Evolutionary conservation across 75 land plant species (phyloP), one percentile per base, ranked within the genome.

Genomic region (Adiantum capillusveneris): DNA sequence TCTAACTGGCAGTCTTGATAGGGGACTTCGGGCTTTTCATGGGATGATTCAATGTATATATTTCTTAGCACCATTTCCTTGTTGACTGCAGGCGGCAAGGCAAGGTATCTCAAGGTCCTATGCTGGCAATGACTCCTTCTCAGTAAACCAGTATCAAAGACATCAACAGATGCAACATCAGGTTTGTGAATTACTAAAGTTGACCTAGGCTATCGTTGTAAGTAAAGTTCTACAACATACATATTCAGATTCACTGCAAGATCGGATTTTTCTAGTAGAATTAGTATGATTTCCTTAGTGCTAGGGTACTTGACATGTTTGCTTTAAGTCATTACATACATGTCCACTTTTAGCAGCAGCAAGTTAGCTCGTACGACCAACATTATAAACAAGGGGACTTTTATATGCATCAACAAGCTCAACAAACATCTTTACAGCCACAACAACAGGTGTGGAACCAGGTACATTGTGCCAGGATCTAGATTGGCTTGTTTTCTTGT

Each of bases 391-490:
- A 34, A 30, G 39, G 30, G 2, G 12, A 30, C 16, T 29, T 19
- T 2, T 20, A 41, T 21, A 14, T 22, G 16, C 37, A 34, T 36
- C 59, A 58, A 25, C 44, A 58, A 34, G 1, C 59, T 5, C 59
- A 58, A 25, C 59, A 58, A 41, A 30, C 44, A 14, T 14, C 59
- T 30, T 2, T 19, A 11, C 59, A n/a, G 3, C 17, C 20, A 18
- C 59, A 58, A 36, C 37, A 58, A 36, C 37, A 20, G 14, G 39
- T 17, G 2, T 58, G 39, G 31, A 55, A 55, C 14, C 57, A 55
- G 57, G 31, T 28, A 6, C 25, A 9, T 27, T 24, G n/a, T 34
- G 37, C 37, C 37, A 34, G 37, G 37, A 34, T 34, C 3, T 34
- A 34, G 31, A 28, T 20, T 27, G 18, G 29, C 2, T 19, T 51